phyloP scores from a whole-genome alignment of 1,139 yeast genomes.

The Hansenula lynferdii region DNA sequence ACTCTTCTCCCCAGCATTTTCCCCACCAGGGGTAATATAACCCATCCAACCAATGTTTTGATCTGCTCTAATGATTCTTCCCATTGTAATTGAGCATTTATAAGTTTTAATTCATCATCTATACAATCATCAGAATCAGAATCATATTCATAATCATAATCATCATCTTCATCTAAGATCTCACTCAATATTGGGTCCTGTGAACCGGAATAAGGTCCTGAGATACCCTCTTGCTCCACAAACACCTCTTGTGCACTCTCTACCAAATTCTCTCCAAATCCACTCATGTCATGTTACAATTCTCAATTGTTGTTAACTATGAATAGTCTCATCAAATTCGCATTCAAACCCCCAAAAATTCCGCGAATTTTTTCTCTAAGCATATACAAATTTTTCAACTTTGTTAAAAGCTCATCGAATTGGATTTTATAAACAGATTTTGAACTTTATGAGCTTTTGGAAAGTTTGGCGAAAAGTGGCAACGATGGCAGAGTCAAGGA shows the following conservation, averaged over 20 bases:
- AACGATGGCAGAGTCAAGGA: no score
- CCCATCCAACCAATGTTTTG: constrained; percentile 48
- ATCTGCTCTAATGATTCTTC: constrained; percentile 68
- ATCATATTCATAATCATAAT: no score
- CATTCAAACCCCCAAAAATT: no score
- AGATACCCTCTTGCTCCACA: not conserved
- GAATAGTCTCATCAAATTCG: no score
- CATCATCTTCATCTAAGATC: not conserved
- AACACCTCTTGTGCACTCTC: not conserved
- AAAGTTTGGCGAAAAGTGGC: no score
- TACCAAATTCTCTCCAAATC: not conserved
- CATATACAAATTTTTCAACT: no score
- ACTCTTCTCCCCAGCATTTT: constrained; percentile 64
- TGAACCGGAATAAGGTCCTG: not conserved
- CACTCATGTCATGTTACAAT: constrained; percentile 2
- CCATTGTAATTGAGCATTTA: constrained; percentile 71
- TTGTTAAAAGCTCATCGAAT: no score
- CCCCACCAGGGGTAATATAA: constrained; percentile 67
- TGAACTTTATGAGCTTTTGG: no score
- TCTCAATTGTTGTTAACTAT: no score
- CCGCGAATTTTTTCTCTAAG: no score
- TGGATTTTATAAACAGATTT: no score
- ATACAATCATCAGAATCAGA: constrained; percentile 14
- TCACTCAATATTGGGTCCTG: not conserved
- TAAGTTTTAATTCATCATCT: constrained; percentile 18